Evolutionary conservation across 1,284 basidiomycete species (phyloP).

Genomic region (Microbotryum lychnidis-dioicae): DNA sequence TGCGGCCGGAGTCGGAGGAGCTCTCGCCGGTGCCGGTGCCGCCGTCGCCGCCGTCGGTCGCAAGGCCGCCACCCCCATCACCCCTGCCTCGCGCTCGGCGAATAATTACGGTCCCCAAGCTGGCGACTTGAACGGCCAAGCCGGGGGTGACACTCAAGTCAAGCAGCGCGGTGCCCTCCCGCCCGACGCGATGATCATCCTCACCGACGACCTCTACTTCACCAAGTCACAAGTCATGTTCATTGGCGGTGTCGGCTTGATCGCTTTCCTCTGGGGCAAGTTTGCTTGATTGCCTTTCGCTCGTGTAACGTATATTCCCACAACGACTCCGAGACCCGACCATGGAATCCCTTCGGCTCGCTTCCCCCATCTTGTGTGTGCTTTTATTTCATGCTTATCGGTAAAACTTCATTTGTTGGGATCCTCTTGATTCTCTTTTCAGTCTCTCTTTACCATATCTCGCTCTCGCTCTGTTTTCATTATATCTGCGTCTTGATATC

Average conservation of each 20-base stretch:
- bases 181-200: conserved; percentile 34
- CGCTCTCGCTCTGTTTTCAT: no score
- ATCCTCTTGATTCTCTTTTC: no score
- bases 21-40: neutral
- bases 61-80: neutral
- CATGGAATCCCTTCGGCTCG: no score
- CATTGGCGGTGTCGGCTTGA: conserved; percentile 9
- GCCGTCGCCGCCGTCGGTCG: conserved; percentile 5
- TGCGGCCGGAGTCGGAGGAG: neutral
- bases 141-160: conserved; percentile 1
- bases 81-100: neutral
- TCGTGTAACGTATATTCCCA: no score
- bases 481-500: no score
- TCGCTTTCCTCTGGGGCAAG: conserved; percentile 19
- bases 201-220: conserved; percentile 34
- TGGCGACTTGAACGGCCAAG: neutral
- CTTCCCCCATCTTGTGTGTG: no score
- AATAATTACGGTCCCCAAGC: neutral
- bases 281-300: neutral
- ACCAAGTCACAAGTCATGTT: conserved; percentile 16
- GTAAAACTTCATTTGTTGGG: no score
- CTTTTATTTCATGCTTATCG: no score
- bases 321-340: no score
- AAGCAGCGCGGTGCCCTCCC: conserved; percentile 10
- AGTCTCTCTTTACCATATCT: no score